Base-by-base conservation (phyloP, 169 alveolate genomes). In the Plasmodium blacklocki region DNA sequence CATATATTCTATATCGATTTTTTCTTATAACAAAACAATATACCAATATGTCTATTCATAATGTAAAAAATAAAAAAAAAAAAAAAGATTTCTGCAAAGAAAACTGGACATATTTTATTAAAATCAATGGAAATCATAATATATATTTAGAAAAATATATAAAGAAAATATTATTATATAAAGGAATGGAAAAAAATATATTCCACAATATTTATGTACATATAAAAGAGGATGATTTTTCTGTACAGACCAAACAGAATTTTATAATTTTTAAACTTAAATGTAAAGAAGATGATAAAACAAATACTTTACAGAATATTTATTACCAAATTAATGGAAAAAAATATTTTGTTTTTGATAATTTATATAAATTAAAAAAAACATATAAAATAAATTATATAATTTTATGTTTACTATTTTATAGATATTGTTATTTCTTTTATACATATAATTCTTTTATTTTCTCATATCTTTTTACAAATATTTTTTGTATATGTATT, bases 361-460 rank as follows among this genome's bases (percentile, higher is more conserved):
- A 70, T 58, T 45, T 26, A 14, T 83, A 83, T 60, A 68, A 0
- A n/a, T 43, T 62, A 83, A 83, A 60, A 72, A 83, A 73, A 73
- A 29, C 58, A n/a, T 83, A 68, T 58, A 83, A 83, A 70, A 83
- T 83, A 58, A 56, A 70, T 43, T 83, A 52, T 62, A 63, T 83
- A 9, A 83, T 68, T n/a, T 12, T 83, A 45, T 83, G 91, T 39
- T n/a, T 83, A 47, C 54, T 83, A 47, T 83, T 83, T 68, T 63
- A 83, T 43, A 68, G 91, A 73, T 70, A 70, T 19, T 83, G 91
- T n/a, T 83, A 68, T 83, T 83, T 83, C 47, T 83, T 83, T 83
- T 83, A 83, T 52, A 58, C 19, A 43, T 43, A 49, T 15, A 67
- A 83, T 39, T 85, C 91, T 0, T 52, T 83, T 2, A 72, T 83